These are phyloP conservation scores for Botrytis cinerea DNA, from an alignment of 2,329 filamentous ascomycete species.

Conservation along the genomic window DNA sequence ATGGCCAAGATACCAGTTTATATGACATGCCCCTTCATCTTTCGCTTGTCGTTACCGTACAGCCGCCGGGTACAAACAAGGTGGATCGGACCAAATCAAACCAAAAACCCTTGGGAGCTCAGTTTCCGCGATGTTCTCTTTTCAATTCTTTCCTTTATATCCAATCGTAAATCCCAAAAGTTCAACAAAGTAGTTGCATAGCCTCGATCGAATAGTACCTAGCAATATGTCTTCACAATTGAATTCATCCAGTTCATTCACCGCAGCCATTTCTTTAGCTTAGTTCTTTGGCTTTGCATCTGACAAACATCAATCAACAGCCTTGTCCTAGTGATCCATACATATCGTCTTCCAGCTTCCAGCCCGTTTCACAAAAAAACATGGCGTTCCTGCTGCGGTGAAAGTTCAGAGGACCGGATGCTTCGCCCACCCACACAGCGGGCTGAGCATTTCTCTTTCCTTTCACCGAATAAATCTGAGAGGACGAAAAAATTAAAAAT, in stretches of 20 bases:
- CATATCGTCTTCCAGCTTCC: neutral
- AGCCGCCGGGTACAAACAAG: constrained; percentile 9
- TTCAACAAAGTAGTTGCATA: constrained; percentile 11
- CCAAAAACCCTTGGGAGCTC: neutral
- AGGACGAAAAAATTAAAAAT: neutral
- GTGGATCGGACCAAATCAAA: neutral
- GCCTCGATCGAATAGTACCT: constrained; percentile 4
- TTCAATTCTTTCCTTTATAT: neutral
- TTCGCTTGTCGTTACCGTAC: constrained; percentile 3
- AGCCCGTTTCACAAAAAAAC: constrained; percentile 11
- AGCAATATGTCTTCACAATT: neutral
- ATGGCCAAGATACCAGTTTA: neutral
- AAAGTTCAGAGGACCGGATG: neutral
- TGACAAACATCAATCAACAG: constrained; percentile 15
- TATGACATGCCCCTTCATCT: constrained; percentile 12
- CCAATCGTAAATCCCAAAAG: neutral
- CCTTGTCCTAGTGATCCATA: constrained; percentile 2
- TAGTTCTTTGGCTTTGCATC: neutral
- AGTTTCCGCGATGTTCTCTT: neutral
- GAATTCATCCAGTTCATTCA: neutral
- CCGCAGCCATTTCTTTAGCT: neutral
- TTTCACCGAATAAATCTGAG: constrained; percentile 7
- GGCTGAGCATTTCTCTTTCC: constrained; percentile 17
- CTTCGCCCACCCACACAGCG: constrained; percentile 6
- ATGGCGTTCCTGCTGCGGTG: constrained; percentile 21